Base-by-base conservation (phyloP, 2,329 filamentous ascomycete species). In the Fusarium sp. region DNA sequence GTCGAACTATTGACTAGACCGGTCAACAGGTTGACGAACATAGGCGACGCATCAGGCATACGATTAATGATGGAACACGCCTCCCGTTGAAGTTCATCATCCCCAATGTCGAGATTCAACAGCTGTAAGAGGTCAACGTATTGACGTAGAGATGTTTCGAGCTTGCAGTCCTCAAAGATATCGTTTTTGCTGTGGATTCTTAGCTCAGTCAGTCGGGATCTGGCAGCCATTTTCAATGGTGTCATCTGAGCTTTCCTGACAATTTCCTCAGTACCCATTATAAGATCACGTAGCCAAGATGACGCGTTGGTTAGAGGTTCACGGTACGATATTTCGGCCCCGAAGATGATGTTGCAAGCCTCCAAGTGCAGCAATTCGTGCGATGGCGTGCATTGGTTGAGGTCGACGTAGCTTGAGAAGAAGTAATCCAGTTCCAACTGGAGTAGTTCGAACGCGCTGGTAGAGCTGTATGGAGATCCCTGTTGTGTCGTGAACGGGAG, bases 381-480 rank as follows among this genome's bases (percentile, higher is more conserved):
- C 4, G 58, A 64, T 0, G 76, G 76, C 2, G 73, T 18, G 1
- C n/a, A 53, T 3, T 71, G 68, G 2, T 71, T 55, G 0, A 24
- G 43, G 9, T 78, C 74, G 4, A 73, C 62, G 36, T 72, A 72
- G 6, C 68, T 70, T 7, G 74, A 71, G 46, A 75, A 66, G 31
- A 70, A 77, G 11, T 76, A 74, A 9, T 78, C 69, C 0, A 82
- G 51, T 18, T 79, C 78, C 2, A 80, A 56, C 38, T 81, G 81
- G 2, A 82, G 67, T 0, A 79, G 54, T 45, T 81, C 80, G 45
- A 81, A 81, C 0, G 78, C 73, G 6, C 66, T 74, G 6, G 62
- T 45, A 28, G 58, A 34, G 52, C 73, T 26, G 49, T 70, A 59
- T 34, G 74, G 74, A 1, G 66, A 66, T 20, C 69, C 61, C 5